A percentile compares a stretch with the other conserved stretches of the same genome.
phyloP scores from a whole-genome alignment of 768 basidiomycete genomes.

The Termitomyces sp. region DNA sequence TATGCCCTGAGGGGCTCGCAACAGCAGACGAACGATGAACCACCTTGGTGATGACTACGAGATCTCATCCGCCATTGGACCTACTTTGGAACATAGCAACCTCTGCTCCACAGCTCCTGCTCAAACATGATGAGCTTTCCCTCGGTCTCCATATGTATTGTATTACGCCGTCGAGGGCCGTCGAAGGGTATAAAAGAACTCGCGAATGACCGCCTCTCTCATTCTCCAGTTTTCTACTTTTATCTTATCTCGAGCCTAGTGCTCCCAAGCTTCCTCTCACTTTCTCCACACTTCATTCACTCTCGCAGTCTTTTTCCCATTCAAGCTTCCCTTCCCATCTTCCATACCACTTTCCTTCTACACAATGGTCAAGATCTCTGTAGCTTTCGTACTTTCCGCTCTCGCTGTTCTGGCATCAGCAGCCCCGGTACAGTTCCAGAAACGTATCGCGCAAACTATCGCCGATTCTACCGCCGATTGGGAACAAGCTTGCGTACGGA shows the following conservation, averaged over 20 bases:
- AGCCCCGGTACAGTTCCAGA: slow-evolving; percentile 28
- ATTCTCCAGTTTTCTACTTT: not conserved
- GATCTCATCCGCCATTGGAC: not conserved
- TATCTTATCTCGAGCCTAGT: not conserved
- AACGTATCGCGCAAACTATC: slow-evolving; percentile 49
- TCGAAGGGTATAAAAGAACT: not conserved
- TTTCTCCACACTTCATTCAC: not conserved
- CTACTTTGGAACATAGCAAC: not conserved
- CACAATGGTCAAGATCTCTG: slow-evolving; percentile 27
- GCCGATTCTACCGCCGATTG: slow-evolving; percentile 43
- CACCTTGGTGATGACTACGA: not conserved
- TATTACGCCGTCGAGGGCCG: no score
- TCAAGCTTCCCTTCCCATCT: not conserved
- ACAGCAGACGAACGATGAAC: not conserved
- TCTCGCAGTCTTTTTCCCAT: not conserved
- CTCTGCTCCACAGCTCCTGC: not conserved
- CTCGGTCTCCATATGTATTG: no score
- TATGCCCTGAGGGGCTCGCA: not conserved
- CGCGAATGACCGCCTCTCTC: not conserved
- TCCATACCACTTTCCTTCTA: not conserved
- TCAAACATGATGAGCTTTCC: not conserved
- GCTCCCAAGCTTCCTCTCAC: not conserved
- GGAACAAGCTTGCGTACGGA: slow-evolving; percentile 51
- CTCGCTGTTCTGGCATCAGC: slow-evolving; percentile 25
- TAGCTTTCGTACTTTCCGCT: slow-evolving; percentile 26